Base-by-base conservation (phyloP, 1,139 yeast genomes). In the Kurtzmaniella quercitrusa region DNA sequence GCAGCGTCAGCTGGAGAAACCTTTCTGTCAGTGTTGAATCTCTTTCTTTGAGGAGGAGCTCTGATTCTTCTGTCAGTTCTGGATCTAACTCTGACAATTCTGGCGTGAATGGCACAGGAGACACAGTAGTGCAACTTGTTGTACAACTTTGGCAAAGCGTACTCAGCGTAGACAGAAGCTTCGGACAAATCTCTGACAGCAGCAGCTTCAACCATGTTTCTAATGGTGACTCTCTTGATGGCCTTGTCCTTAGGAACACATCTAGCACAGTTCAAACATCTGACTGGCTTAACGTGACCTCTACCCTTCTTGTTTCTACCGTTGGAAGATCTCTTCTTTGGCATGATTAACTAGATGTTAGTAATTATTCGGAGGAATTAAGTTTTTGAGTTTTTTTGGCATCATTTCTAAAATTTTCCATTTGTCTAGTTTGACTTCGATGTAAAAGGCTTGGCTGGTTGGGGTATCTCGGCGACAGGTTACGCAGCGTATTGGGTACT, bases 261-360 rank as follows among this genome's bases (percentile, higher is more conserved):
- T 79, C 95, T 90, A 68, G 97, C 88, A 81, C 99, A 93, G 97
- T 93, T 93, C 73, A 91, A 87, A 84, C 99, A 93, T 86, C 99
- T 91, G 72, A 93, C 97, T 73, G 96, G 95, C 80, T 87, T 86
- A 77, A 88, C 96, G 96, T 93, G 98, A 74, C 99, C 99, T 88
- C 99, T 93, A 75, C 98, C 98, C 84, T 90, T 90, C 95, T 93
- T 93, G 95, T 94, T 93, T 85, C 98, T 93, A 85, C 99, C 99
- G 97, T 90, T 90, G 94, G 97, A 89, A 79, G 98, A 90, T 90
- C 99, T 93, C 98, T 93, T 93, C 90, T 93, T 93, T 79, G 98
- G 97, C 98, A 93, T 93, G 66, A 78, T 81, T 77, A 48, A 50
- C 61, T 59, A 56, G 41, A 18, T 49, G 66, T 61, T 60, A 62